Evolutionary conservation across 2,329 filamentous ascomycete species (phyloP).

Genomic region (Bimuria novae-zelandiae): DNA sequence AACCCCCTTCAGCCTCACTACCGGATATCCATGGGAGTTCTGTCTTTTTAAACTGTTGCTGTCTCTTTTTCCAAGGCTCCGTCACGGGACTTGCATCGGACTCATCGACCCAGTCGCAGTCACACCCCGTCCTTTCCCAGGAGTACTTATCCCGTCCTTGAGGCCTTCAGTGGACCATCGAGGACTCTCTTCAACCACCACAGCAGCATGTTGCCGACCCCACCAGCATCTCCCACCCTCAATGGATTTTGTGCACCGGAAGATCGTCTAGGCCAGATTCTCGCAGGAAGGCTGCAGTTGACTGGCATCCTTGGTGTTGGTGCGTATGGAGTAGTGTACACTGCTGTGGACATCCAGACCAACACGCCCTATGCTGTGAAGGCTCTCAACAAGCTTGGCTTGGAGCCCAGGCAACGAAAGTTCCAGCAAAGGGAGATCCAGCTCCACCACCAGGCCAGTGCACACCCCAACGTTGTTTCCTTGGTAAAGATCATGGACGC

Average conservation of each 20-base stretch:
- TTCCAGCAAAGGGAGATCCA: conserved; percentile 95
- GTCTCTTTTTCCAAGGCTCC: conserved; percentile 13
- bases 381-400: conserved; percentile 89
- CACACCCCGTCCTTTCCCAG: conserved; percentile 15
- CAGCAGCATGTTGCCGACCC: conserved; percentile 55
- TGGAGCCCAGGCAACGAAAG: conserved; percentile 83
- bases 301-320: conserved; percentile 87
- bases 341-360: conserved; percentile 81
- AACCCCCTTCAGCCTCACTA: conserved; percentile 10
- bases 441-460: conserved; percentile 85
- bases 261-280: conserved; percentile 81
- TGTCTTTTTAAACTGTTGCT: conserved; percentile 24
- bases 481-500: conserved; percentile 93
- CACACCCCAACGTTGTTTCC: conserved; percentile 90
- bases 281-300: conserved; percentile 82
- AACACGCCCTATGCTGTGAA: conserved; percentile 91
- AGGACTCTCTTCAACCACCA: conserved; percentile 34
- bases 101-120: conserved; percentile 11
- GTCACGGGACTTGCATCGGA: conserved; percentile 12
- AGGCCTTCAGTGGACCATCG: conserved; percentile 49
- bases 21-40: conserved; percentile 15
- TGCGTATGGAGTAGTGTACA: conserved; percentile 96
- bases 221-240: conserved; percentile 54
- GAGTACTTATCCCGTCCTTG: conserved; percentile 39
- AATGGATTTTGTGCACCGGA: conserved; percentile 64